Evolutionary conservation across 2,329 filamentous ascomycete genomes (phyloP), one percentile per base, ranked within the genome.

Genomic region (Ophidiomyces ophidiicola): DNA sequence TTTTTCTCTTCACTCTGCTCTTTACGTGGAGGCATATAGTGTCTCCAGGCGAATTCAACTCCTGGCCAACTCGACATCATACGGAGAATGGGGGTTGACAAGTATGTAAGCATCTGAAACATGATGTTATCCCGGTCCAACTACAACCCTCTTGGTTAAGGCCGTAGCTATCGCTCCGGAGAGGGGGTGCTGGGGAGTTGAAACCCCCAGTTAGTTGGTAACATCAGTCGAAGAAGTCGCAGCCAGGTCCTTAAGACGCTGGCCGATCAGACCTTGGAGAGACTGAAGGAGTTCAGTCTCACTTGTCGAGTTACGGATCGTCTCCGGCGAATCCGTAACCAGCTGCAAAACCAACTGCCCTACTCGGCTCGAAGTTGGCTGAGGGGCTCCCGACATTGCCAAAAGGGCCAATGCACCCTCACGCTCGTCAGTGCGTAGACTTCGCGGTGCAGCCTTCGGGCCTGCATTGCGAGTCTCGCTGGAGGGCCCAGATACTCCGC

Each of bases 401-500:
- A 57, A 41, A n/a, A 60, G 46, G 42, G 55, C 56, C 34, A 51
- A 43, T 25, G 53, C 52, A 21, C 56, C 57, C 40, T 59, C 53
- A 17, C 51, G 52, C 20, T 60, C 57, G 14, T 50, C 51, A 5
- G 44, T 33, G 10, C 52, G 50, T 18, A 56, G 53, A 12, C 50
- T 53, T 26, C 19, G 25, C 39, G 55, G 50, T 20, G 44, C 45
- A 10, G 44, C 25, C 11, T 47, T 44, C 11, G 49, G 46, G 32
- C 48, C 48, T 18, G 48, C 48, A 29, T 45, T 45, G 29, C 26
- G 32, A 7, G 32, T 36, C 39, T 33, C 28, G 35, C 10, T 25
- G 4, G 20, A 34, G 25, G 38, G n/a, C n/a, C 39, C 18, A 28
- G 35, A 14, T 24, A 31, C 11, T 17, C 18, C 37, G n/a, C 2